Conservation (phyloP, 2,329 filamentous ascomycete species). For the Botrytis hyacinthi region DNA sequence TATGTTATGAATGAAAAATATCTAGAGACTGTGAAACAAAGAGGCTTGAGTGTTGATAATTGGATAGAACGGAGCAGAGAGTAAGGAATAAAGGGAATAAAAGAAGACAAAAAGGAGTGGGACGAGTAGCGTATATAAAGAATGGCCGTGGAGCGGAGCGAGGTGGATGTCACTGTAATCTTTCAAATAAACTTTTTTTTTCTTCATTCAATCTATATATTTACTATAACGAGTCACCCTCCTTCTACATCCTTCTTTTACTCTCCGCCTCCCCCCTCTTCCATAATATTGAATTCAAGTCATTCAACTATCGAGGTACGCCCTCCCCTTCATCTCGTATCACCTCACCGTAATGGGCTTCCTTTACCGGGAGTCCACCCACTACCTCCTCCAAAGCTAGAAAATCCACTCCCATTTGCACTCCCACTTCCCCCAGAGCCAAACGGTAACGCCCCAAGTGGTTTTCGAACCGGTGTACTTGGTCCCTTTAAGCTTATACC, state of each 20-base stretch:
- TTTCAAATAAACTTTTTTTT: conserved; percentile 2
- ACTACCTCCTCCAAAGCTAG: conserved; percentile 11
- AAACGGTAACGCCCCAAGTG: neutral
- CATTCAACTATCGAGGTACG: neutral
- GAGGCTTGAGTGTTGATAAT: neutral
- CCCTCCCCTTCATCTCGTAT: neutral
- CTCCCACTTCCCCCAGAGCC: conserved; percentile 12
- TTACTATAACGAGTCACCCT: neutral
- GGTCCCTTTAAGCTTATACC: conserved; percentile 10
- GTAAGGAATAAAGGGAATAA: neutral
- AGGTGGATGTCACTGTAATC: neutral
- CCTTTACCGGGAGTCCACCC: conserved; percentile 18
- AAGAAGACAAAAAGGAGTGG: too few relatives aligned
- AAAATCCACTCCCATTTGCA: conserved; percentile 7
- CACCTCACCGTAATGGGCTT: conserved; percentile 10
- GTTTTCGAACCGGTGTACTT: conserved; percentile 19
- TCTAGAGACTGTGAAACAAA: neutral
- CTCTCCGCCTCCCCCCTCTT: neutral
- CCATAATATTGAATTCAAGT: neutral
- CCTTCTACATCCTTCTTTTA: conserved; percentile 4
- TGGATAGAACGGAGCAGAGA: neutral
- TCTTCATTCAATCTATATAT: neutral
- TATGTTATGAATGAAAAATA: neutral
- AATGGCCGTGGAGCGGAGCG: neutral
- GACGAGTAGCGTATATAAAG: neutral